Base-by-base conservation (phyloP, 805 yeast species). In the Phaffomyces thermotolerans region DNA sequence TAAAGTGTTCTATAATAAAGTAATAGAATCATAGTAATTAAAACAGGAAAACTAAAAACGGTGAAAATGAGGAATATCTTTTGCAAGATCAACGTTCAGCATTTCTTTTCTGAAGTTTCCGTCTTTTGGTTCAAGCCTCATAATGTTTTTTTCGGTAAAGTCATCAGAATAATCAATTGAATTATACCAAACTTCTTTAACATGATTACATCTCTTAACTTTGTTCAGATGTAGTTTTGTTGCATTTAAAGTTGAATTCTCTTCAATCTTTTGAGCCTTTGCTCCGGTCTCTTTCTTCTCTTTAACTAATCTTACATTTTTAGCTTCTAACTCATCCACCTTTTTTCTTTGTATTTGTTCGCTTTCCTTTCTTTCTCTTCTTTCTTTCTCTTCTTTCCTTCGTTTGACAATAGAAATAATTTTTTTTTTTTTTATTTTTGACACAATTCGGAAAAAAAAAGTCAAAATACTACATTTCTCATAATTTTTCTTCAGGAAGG, bases 161-260 rank as follows among this genome's bases (percentile, higher is more conserved):
- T 23, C 29, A 32, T 38, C 41, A 22, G 41, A 14, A 15, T 38
- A 38, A 9, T 40, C 38, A 25, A 27, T 17, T n/a, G 34, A 40
- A 14, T 34, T 23, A 27, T 40, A 15, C 23, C 31, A 40, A 14
- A 17, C 14, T 17, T 39, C 42, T 13, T 24, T 8, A 6, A 40
- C 25, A 22, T 40, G 38, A 29, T 40, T 34, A 20, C 42, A 34
- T 40, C 42, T 40, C 20, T 18, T 40, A 8, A 40, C 27, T n/a
- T 34, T 24, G 6, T 22, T 25, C 14, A 17, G 14, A 3, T 25
- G 23, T 4, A 34, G 18, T 4, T 20, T 25, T 6, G 15, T 17
- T 22, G 35, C 7, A 29, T 40, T 38, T 8, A 40, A 17, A n/a
- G 34, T 24, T 15, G 29, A 18, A 8, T 24, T 24, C 9, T 32